Base-by-base conservation (phyloP, 345 rosid genomes). In the Aurinia saxatilis region DNA sequence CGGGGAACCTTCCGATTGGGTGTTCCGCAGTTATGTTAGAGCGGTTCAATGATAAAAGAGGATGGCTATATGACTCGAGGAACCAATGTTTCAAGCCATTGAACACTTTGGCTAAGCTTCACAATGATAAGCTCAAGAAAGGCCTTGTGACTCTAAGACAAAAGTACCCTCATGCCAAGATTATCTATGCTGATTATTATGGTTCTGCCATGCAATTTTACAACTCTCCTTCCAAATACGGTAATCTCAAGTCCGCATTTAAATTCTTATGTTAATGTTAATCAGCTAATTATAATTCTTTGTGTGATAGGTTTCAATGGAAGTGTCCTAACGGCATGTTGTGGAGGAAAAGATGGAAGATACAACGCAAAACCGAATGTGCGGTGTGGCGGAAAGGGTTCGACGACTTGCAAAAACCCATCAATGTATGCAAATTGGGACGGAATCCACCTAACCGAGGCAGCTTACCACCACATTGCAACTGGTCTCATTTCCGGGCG, bases 401-500 rank as follows among this genome's bases (percentile, higher is more conserved):
- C 95, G 3, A 73, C 29, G 10, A 72, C 78, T 7, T 87, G 88
- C 17, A 0, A 47, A 38, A 40, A 79, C 57, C 95, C 87, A 10
- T 73, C 78, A 0, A 46, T 60, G 14, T 74, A 60, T 13, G 75
- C 78, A n/a, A 82, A 75, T 46, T 87, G 95, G 91, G 95, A 87
- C 29, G 95, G 88, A 9, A 70, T 84, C 41, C 91, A 84, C 75
- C 59, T 82, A 34, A 87, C 95, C 5, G 91, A 87, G 27, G 86
- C 90, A 12, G 91, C 86, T 13, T 80, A 87, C 61, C 75, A 70
- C 15, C n/a, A 45, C 36, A 65, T 87, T 8, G 79, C 85, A n/a
- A 40, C 8, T 37, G 77, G 76, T 14, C 67, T 84, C 49, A 65
- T 84, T 42, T 50, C 60, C 4, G 83, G 83, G 10, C 56, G 71